Percentiles rank a stretch among this genome's conserved stretches.
Conservation (phyloP, 2,329 filamentous ascomycete genomes). For the Colletotrichum sp. region DNA sequence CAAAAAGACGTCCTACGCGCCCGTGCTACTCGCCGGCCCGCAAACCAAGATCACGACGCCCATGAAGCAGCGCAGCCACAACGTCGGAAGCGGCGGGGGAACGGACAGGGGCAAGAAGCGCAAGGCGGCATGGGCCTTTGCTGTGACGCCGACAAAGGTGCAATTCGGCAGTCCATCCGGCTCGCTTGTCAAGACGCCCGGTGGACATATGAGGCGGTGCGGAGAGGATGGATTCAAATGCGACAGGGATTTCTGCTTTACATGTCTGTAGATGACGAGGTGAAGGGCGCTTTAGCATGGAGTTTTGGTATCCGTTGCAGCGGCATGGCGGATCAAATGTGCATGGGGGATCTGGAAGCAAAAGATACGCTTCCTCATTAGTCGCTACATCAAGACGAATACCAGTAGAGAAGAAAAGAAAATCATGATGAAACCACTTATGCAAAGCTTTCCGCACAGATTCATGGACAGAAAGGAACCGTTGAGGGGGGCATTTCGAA, state of each 20-base stretch:
- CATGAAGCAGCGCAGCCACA: background rate
- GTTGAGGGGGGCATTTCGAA: background rate
- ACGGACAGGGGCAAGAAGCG: background rate
- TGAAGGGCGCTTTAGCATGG: background rate
- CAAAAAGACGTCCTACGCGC: background rate
- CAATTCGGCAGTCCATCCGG: slow-evolving; percentile 23
- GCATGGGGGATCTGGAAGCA: background rate
- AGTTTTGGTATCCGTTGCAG: background rate
- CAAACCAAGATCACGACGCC: slow-evolving; percentile 11
- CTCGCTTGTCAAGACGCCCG: slow-evolving; percentile 48
- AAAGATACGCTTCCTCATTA: slow-evolving; percentile 11
- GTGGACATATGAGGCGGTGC: slow-evolving; percentile 56
- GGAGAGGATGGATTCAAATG: slow-evolving; percentile 62
- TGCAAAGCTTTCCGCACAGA: slow-evolving; percentile 5
- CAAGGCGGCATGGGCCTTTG: slow-evolving; percentile 13
- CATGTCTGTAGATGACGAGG: slow-evolving; percentile 46
- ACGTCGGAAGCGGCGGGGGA: background rate
- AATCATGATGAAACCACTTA: slow-evolving; percentile 10
- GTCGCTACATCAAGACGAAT: slow-evolving; percentile 20
- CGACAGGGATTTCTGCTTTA: slow-evolving; percentile 65
- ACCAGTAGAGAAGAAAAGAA: slow-evolving; percentile 7
- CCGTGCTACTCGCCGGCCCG: background rate
- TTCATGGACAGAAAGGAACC: background rate
- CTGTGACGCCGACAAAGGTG: background rate
- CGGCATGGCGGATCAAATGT: background rate